A percentile compares a stretch with the other conserved stretches of the same genome.
phyloP scores from a whole-genome alignment of 345 rosid genomes.

The Tarenaya hassleriana region DNA sequence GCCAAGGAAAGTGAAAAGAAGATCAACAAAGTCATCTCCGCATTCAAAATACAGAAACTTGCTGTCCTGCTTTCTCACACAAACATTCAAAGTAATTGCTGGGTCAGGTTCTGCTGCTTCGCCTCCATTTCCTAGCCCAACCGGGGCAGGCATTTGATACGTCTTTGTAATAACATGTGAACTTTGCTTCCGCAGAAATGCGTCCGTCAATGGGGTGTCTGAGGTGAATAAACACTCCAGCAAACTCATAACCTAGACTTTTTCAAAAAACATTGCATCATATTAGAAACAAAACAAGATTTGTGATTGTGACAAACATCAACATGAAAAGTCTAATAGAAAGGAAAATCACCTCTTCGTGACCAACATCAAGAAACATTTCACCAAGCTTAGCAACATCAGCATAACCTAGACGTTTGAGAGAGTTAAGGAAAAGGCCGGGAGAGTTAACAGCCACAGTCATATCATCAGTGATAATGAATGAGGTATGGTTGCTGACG shows the following conservation, averaged over 20 bases:
- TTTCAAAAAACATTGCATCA: too few species aligned
- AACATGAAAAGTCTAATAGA: too few species aligned
- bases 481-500: slow-evolving; percentile 2
- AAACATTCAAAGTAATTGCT: slow-evolving; percentile 8
- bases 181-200: slow-evolving; percentile 16
- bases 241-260: slow-evolving; percentile 6
- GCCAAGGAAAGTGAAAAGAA: slow-evolving; percentile 11
- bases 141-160: background rate
- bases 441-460: background rate
- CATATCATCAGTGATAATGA: slow-evolving; percentile 23
- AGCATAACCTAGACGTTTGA: slow-evolving; percentile 1
- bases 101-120: background rate
- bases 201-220: slow-evolving; percentile 21
- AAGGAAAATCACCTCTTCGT: slow-evolving; percentile 13
- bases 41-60: slow-evolving; percentile 7
- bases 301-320: too few species aligned
- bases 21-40: slow-evolving; percentile 12
- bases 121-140: background rate
- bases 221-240: slow-evolving; percentile 8
- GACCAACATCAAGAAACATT: slow-evolving; percentile 14
- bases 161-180: background rate
- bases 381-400: slow-evolving; percentile 18
- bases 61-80: background rate
- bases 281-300: too few species aligned
- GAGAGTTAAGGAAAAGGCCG: slow-evolving; percentile 1